Percentiles rank a stretch among this genome's conserved stretches.
phyloP scores from a whole-genome alignment of 1,139 yeast species.

The Saccharomyces hybrid region DNA sequence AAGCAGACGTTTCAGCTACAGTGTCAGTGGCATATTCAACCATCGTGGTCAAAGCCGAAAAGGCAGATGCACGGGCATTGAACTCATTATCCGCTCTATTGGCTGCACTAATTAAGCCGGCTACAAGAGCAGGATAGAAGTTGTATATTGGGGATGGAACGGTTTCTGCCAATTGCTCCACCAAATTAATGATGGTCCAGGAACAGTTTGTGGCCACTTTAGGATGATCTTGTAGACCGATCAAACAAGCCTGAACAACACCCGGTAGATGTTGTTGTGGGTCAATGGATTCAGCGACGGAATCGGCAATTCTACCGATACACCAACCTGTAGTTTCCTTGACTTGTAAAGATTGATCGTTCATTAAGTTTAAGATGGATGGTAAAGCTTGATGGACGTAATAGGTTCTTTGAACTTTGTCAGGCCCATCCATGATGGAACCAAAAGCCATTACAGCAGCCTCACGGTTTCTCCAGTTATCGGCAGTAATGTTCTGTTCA shows the following conservation, averaged over 20 bases:
- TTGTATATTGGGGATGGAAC: slow-evolving; percentile 61
- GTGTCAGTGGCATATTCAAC: slow-evolving; percentile 69
- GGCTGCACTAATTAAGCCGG: slow-evolving; percentile 62
- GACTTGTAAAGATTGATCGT: slow-evolving; percentile 72
- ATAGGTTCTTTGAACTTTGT: slow-evolving; percentile 55
- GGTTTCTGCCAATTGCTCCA: slow-evolving; percentile 72
- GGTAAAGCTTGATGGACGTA: slow-evolving; percentile 75
- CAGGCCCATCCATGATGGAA: slow-evolving; percentile 92
- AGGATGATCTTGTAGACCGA: slow-evolving; percentile 82
- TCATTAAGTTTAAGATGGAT: slow-evolving; percentile 66
- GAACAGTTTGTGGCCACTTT: slow-evolving; percentile 92
- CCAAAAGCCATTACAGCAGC: slow-evolving; percentile 99
- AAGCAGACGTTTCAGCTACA: slow-evolving; percentile 60
- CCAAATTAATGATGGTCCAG: slow-evolving; percentile 89
- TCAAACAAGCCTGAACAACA: slow-evolving; percentile 61
- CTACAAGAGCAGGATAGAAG: slow-evolving; percentile 61
- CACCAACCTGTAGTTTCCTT: slow-evolving; percentile 99
- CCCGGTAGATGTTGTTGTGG: slow-evolving; percentile 54
- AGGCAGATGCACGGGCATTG: slow-evolving; percentile 90
- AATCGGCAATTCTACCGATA: slow-evolving; percentile 89
- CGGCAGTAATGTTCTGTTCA: slow-evolving; percentile 53
- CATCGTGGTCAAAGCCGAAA: slow-evolving; percentile 80
- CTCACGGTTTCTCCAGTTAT: slow-evolving; percentile 82
- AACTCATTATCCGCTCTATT: slow-evolving; percentile 72
- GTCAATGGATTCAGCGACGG: slow-evolving; percentile 72